A percentile compares a stretch with the other conserved stretches of the same genome.
phyloP scores from a whole-genome alignment of 1,284 basidiomycete species.

The Malassezia yamatoensis region DNA sequence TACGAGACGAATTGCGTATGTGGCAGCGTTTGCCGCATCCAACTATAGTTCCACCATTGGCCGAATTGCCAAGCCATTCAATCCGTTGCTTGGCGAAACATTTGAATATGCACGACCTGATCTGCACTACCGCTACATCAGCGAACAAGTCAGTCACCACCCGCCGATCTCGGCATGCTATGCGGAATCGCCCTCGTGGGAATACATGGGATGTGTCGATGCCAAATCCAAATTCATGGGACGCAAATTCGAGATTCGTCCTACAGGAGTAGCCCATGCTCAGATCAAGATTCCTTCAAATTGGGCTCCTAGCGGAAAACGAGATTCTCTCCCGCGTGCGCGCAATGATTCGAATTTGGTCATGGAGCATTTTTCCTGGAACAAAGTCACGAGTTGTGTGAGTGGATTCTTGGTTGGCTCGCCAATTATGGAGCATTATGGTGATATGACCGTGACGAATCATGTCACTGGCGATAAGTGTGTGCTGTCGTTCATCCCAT shows the following conservation, averaged over 20 bases:
- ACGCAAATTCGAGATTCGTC: constrained; percentile 89
- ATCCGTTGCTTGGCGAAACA: constrained; percentile 61
- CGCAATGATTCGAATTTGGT: constrained; percentile 6
- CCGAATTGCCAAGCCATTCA: constrained; percentile 46
- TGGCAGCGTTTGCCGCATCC: constrained; percentile 93
- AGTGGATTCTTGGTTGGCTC: constrained; percentile 88
- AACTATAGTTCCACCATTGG: constrained; percentile 89
- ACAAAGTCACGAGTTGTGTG: constrained; percentile 56
- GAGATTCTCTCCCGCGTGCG: constrained; percentile 7
- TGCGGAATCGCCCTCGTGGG: constrained; percentile 72
- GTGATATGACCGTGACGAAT: constrained; percentile 79
- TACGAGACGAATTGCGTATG: constrained; percentile 74
- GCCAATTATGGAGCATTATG: constrained; percentile 93
- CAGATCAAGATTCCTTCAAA: constrained; percentile 59
- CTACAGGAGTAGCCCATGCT: constrained; percentile 83
- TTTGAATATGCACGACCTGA: constrained; percentile 86
- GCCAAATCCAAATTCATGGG: constrained; percentile 53
- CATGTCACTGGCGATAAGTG: constrained; percentile 86
- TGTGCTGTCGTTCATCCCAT: constrained; percentile 83
- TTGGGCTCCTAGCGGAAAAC: constrained; percentile 24
- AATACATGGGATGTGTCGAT: constrained; percentile 63
- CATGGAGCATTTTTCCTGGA: constrained; percentile 74
- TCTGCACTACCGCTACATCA: constrained; percentile 70
- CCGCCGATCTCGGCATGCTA: constrained; percentile 88
- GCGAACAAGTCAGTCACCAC: constrained; percentile 91